Conservation (phyloP, 1,284 basidiomycete species). For the Leucoagaricus sp. region DNA sequence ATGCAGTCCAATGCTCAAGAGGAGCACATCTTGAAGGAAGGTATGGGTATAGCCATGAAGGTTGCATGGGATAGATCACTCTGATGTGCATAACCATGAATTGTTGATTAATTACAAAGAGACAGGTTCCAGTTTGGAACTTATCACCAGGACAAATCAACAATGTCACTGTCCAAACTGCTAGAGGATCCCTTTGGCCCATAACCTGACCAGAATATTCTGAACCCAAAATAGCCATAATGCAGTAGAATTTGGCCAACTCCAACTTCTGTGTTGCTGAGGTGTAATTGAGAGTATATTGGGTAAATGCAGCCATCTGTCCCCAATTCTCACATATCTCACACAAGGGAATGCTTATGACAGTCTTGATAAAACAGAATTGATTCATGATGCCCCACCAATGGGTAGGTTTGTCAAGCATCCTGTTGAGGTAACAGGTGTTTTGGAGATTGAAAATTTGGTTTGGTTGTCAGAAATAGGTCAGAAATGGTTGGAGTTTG, state of each 20-base stretch:
- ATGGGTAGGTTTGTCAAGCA: conserved; percentile 21
- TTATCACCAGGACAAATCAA: too few relatives aligned
- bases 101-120: too few relatives aligned
- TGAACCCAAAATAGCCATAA: conserved; percentile 21
- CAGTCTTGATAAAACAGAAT: conserved; percentile 41
- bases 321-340: neutral
- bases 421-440: conserved; percentile 45
- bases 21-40: conserved; percentile 56
- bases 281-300: conserved; percentile 21
- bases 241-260: conserved; percentile 15
- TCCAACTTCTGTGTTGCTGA: conserved; percentile 22
- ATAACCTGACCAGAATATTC: conserved; percentile 24
- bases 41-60: conserved; percentile 20
- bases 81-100: too few relatives aligned
- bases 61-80: too few relatives aligned
- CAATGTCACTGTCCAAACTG: neutral
- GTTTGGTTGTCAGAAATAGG: conserved; percentile 49
- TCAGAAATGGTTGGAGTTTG: conserved; percentile 36
- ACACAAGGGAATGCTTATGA: neutral
- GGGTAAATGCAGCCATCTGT: conserved; percentile 25
- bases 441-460: conserved; percentile 42
- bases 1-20: conserved; percentile 63
- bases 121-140: too few relatives aligned
- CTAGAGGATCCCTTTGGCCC: conserved; percentile 21
- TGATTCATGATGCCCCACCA: conserved; percentile 20